phyloP scores from a whole-genome alignment of 768 basidiomycete genomes.

The Jaapia argillacea region DNA sequence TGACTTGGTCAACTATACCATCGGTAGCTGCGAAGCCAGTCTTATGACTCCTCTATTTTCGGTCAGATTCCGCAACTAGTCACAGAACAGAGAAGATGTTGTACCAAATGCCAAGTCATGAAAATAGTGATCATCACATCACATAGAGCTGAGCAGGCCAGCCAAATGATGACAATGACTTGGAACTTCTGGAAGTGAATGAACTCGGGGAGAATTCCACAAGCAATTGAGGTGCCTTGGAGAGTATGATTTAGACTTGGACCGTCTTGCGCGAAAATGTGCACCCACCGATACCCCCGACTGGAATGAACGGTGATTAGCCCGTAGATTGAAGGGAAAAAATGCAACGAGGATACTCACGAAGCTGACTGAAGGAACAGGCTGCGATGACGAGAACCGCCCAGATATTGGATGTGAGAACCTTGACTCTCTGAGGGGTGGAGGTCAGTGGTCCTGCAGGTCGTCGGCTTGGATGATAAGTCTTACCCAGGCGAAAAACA shows the following conservation, averaged over 20 bases:
- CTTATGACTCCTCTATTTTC: conserved; percentile 22
- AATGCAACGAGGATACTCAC: too few relatives aligned
- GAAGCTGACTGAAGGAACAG: too few relatives aligned
- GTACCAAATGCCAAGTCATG: conserved; percentile 32
- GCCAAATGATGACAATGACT: conserved; percentile 28
- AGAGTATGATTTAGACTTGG: conserved; percentile 26
- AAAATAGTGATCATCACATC: conserved; percentile 37
- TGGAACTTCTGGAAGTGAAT: conserved; percentile 20
- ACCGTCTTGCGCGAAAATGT: neutral
- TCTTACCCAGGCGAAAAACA: too few relatives aligned
- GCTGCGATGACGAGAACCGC: too few relatives aligned
- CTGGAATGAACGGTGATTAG: too few relatives aligned
- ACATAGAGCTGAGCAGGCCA: conserved; percentile 30
- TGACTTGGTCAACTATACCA: conserved; percentile 25
- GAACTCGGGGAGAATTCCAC: conserved; percentile 17
- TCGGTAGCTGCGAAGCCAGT: conserved; percentile 29
- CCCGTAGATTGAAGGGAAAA: too few relatives aligned
- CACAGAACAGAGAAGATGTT: neutral
- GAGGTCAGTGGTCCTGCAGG: too few relatives aligned
- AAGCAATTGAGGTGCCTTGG: conserved; percentile 21
- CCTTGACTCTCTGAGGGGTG: too few relatives aligned
- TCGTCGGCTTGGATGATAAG: too few relatives aligned
- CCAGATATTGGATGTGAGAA: too few relatives aligned
- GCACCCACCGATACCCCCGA: neutral
- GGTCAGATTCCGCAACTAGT: conserved; percentile 14